A percentile compares a stretch with the other conserved stretches of the same genome.
Conservation (phyloP, 495 filamentous ascomycete species). For the Xylaria nigripes region DNA sequence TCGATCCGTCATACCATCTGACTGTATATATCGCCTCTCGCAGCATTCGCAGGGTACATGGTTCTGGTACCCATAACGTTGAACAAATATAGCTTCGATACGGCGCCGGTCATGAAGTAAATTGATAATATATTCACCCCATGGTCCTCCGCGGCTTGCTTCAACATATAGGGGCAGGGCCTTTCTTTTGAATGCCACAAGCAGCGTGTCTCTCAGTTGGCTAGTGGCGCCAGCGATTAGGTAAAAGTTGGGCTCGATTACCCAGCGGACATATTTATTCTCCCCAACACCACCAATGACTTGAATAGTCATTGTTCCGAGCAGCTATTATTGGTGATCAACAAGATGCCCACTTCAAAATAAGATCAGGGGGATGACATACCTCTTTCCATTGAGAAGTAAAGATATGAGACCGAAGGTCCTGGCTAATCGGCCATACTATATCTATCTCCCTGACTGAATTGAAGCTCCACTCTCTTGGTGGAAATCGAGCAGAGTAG, state of each 20-base stretch:
- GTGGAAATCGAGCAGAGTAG: too few species aligned
- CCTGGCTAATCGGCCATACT: too few species aligned
- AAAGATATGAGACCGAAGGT: too few species aligned
- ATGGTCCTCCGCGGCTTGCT: background rate
- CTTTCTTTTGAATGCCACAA: background rate
- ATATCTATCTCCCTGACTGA: too few species aligned
- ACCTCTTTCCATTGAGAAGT: too few species aligned
- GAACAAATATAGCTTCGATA: background rate
- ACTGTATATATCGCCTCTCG: background rate
- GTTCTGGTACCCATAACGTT: background rate
- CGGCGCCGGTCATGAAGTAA: background rate
- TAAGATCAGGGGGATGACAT: too few species aligned
- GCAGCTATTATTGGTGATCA: too few species aligned
- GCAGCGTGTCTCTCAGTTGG: background rate
- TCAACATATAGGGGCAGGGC: background rate
- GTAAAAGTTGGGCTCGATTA: background rate
- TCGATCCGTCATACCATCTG: background rate
- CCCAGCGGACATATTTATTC: background rate
- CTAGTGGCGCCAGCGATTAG: background rate
- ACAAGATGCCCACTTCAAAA: too few species aligned
- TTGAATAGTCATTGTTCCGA: too few species aligned
- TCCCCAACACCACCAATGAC: background rate
- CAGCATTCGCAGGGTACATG: background rate
- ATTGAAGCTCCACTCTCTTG: too few species aligned
- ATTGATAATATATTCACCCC: background rate